These are phyloP conservation scores for Trichosporon faecale DNA, from an alignment of 1,284 basidiomycete species.

Conservation along the genomic window DNA sequence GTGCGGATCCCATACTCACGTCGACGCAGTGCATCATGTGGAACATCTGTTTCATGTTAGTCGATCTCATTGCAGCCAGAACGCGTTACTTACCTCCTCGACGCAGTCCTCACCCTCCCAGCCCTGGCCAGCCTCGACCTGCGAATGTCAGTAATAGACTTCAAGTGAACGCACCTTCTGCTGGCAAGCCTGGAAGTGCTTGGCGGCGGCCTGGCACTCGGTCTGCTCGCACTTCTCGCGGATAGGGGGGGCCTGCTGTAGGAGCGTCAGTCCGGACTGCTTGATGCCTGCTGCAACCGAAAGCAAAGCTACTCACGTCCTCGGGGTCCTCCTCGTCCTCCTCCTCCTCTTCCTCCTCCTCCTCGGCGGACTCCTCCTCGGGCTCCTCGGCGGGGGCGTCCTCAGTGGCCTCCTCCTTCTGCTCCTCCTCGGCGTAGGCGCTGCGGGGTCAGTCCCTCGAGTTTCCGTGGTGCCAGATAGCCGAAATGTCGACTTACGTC, in stretches of 20 bases:
- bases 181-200: constrained; percentile 87
- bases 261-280: background rate
- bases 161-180: constrained; percentile 63
- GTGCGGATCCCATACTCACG: no score
- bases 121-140: constrained; percentile 65
- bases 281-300: no score
- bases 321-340: constrained; percentile 64
- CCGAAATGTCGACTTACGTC: constrained; percentile 34
- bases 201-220: constrained; percentile 67
- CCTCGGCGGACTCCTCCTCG: constrained; percentile 49
- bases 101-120: constrained; percentile 86
- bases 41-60: constrained; percentile 37
- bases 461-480: background rate
- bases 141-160: background rate
- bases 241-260: constrained; percentile 58
- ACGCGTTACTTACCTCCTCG: constrained; percentile 72
- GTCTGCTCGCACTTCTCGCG: constrained; percentile 71
- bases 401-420: constrained; percentile 48
- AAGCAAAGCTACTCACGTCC: constrained; percentile 61
- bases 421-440: constrained; percentile 51
- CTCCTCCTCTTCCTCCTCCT: constrained; percentile 48
- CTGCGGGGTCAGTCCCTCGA: constrained; percentile 24
- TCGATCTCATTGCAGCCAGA: background rate
- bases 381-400: constrained; percentile 40
- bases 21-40: constrained; percentile 79